A percentile compares a stretch with the other conserved stretches of the same genome.
These are phyloP conservation scores for Fusarium tuaranense DNA, from an alignment of 2,329 filamentous ascomycete genomes.

Conservation along the genomic window DNA sequence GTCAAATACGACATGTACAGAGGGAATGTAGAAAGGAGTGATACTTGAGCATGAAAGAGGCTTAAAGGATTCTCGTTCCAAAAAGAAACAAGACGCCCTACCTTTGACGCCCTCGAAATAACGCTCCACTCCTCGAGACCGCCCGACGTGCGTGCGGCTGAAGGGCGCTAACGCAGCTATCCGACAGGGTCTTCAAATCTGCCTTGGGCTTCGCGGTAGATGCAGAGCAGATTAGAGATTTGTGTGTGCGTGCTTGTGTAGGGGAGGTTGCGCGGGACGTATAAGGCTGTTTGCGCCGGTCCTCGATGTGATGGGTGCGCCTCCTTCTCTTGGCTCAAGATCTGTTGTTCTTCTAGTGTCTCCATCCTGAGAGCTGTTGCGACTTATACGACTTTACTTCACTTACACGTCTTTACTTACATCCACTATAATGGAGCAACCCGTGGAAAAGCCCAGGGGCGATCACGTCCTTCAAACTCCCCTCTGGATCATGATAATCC, in stretches of 20 bases:
- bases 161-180: constrained; percentile 39
- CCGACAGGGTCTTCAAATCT: constrained; percentile 37
- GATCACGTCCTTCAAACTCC: constrained; percentile 55
- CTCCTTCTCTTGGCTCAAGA: background rate
- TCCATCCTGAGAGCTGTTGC: background rate
- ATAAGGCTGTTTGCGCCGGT: constrained; percentile 15
- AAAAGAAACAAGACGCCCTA: background rate
- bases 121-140: constrained; percentile 21
- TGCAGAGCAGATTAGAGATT: background rate
- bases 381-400: background rate
- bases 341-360: background rate
- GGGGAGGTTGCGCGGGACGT: background rate
- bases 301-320: background rate
- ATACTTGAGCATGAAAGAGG: background rate
- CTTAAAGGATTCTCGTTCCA: background rate
- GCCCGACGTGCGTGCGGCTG: constrained; percentile 40
- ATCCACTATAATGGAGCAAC: constrained; percentile 31
- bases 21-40: background rate
- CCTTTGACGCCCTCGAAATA: constrained; percentile 8
- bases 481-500: constrained; percentile 56
- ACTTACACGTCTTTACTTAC: constrained; percentile 1
- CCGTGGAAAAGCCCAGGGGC: constrained; percentile 13
- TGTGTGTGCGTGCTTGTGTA: background rate
- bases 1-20: background rate
- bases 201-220: constrained; percentile 35